phyloP scores from a whole-genome alignment of 345 rosid species.

The Sonneratia alba region DNA sequence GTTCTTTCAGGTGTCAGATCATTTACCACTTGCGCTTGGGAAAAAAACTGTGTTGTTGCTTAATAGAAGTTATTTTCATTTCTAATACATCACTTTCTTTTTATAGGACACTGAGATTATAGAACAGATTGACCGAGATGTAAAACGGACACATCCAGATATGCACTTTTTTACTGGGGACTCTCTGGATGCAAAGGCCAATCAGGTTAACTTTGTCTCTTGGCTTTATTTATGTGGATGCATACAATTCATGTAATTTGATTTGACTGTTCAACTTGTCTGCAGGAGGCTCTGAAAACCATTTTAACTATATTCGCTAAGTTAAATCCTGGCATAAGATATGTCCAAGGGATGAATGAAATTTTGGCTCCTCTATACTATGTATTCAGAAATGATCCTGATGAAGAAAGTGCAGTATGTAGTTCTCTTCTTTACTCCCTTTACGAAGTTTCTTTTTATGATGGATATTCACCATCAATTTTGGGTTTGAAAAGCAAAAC shows the following conservation, averaged over 20 bases:
- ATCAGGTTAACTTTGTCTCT: conserved; percentile 47
- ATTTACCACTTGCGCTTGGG: not conserved
- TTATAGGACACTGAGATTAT: conserved; percentile 72
- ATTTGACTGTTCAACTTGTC: conserved; percentile 13
- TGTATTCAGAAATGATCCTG: conserved; percentile 74
- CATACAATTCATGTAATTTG: not conserved
- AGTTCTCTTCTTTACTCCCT: conserved; percentile 3
- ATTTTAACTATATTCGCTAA: conserved; percentile 75
- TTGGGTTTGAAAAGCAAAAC: not conserved
- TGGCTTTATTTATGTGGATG: conserved; percentile 8
- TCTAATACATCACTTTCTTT: conserved; percentile 4
- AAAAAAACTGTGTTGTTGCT: not conserved
- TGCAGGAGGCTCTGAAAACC: conserved; percentile 77
- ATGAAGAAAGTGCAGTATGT: conserved; percentile 68
- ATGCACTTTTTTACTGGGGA: conserved; percentile 91
- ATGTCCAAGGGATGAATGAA: conserved; percentile 99
- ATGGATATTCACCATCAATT: not conserved
- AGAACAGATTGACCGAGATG: conserved; percentile 95
- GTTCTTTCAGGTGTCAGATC: conserved; percentile 70
- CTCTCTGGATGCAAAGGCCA: conserved; percentile 55
- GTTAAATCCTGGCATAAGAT: conserved; percentile 95
- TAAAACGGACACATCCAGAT: conserved; percentile 93
- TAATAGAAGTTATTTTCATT: not conserved
- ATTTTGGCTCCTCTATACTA: conserved; percentile 84
- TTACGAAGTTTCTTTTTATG: not conserved